A percentile compares a stretch with the other conserved stretches of the same genome.
phyloP scores from a whole-genome alignment of 441 rosid species.

The Corymbia citriodora region DNA sequence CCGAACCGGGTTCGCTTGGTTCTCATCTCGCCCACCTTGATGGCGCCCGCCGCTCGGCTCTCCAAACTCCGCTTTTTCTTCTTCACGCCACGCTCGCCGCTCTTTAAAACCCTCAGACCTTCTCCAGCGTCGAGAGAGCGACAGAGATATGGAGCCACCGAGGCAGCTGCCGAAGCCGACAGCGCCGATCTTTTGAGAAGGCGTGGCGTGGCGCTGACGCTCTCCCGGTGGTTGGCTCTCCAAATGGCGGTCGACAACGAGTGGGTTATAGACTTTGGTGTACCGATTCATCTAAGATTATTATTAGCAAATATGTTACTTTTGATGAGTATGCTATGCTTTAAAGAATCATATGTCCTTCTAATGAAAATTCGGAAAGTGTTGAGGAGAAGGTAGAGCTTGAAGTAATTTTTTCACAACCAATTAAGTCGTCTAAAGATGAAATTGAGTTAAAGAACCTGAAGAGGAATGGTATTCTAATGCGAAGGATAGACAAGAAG shows the following conservation, averaged over 20 bases:
- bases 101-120: neutral
- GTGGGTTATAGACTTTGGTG: constrained; percentile 32
- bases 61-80: neutral
- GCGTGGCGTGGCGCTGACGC: constrained; percentile 33
- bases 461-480: too few species aligned
- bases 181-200: constrained; percentile 39
- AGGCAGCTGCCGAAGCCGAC: constrained; percentile 39
- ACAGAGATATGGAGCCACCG: constrained; percentile 2
- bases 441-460: too few species aligned
- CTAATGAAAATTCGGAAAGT: too few species aligned
- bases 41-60: neutral
- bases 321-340: too few species aligned
- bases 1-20: neutral
- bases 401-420: too few species aligned
- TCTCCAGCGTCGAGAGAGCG: neutral
- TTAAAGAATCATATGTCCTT: too few species aligned
- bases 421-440: too few species aligned
- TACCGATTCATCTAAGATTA: too few species aligned
- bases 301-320: too few species aligned
- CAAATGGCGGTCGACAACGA: constrained; percentile 78
- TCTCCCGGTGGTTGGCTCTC: constrained; percentile 78
- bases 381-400: too few species aligned
- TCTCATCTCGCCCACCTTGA: neutral
- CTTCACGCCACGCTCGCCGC: neutral
- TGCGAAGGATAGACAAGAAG: too few species aligned